phyloP scores from a whole-genome alignment of 78 protist genomes.

The Dictyostelium firmibasis region DNA sequence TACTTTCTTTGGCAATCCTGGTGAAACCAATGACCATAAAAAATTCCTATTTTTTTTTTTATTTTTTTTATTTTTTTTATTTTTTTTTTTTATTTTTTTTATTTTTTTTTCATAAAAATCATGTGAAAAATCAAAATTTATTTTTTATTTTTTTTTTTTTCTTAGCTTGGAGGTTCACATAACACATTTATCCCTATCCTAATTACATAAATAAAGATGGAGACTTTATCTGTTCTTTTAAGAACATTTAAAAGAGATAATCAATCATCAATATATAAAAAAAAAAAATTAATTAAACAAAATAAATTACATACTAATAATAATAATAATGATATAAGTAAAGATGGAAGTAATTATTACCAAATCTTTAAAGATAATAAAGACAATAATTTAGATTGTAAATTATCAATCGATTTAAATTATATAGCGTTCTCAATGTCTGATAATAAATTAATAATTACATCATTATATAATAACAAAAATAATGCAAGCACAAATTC shows the following conservation, averaged over 20 bases:
- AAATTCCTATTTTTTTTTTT: no score
- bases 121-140: no score
- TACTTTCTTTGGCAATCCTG: neutral
- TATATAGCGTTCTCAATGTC: neutral
- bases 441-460: neutral
- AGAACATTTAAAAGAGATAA: slow-evolving; percentile 8
- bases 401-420: slow-evolving; percentile 1
- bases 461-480: slow-evolving; percentile 3
- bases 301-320: neutral
- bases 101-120: no score
- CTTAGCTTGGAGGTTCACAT: neutral
- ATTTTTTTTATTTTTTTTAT: neutral
- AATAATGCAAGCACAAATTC: neutral
- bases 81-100: neutral
- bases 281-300: neutral
- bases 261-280: neutral
- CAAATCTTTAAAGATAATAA: slow-evolving; percentile 9
- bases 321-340: neutral
- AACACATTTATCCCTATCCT: no score
- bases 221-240: slow-evolving; percentile 17
- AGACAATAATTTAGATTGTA: neutral
- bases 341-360: neutral
- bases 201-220: neutral
- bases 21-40: neutral
- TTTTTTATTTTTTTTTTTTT: neutral